Percentiles rank a stretch among this genome's conserved stretches.
These are phyloP conservation scores for Dryas drummondii DNA, from an alignment of 306 rosid species.

Conservation along the genomic window DNA sequence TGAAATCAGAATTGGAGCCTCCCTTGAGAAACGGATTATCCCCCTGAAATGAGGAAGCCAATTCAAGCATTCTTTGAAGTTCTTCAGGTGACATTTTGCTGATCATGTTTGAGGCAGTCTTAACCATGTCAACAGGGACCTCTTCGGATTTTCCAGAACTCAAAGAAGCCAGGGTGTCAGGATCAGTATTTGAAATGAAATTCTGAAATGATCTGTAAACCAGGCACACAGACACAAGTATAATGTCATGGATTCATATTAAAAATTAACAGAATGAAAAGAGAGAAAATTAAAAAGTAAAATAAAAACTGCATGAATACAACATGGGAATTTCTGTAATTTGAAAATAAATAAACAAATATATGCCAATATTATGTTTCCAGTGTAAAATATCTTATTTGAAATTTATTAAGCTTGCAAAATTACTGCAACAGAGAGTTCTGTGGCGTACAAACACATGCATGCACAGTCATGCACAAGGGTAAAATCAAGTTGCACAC, in stretches of 20 bases:
- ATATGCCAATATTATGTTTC: background rate
- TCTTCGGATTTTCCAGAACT: slow-evolving; percentile 56
- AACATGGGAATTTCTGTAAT: background rate
- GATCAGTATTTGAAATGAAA: slow-evolving; percentile 70
- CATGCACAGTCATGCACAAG: too few species aligned
- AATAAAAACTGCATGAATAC: background rate
- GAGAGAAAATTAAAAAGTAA: background rate
- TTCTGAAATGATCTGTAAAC: slow-evolving; percentile 75
- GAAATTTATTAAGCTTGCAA: background rate
- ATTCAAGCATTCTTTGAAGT: slow-evolving; percentile 68
- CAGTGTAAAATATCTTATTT: background rate
- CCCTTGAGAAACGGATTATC: slow-evolving; percentile 43
- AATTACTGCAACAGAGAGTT: background rate
- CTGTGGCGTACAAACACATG: background rate
- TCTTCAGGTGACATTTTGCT: slow-evolving; percentile 86
- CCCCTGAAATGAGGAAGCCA: slow-evolving; percentile 81
- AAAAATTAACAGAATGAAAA: slow-evolving; percentile 10
- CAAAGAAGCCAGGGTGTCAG: slow-evolving; percentile 67
- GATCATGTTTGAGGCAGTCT: slow-evolving; percentile 73
- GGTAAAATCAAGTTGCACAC: background rate
- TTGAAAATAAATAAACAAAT: background rate
- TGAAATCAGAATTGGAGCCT: slow-evolving; percentile 41
- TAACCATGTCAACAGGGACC: slow-evolving; percentile 76
- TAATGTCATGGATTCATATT: slow-evolving; percentile 8
- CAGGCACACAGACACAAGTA: slow-evolving; percentile 6